Base-by-base conservation (phyloP, 1,284 basidiomycete species). In the Leccinum insolens region DNA sequence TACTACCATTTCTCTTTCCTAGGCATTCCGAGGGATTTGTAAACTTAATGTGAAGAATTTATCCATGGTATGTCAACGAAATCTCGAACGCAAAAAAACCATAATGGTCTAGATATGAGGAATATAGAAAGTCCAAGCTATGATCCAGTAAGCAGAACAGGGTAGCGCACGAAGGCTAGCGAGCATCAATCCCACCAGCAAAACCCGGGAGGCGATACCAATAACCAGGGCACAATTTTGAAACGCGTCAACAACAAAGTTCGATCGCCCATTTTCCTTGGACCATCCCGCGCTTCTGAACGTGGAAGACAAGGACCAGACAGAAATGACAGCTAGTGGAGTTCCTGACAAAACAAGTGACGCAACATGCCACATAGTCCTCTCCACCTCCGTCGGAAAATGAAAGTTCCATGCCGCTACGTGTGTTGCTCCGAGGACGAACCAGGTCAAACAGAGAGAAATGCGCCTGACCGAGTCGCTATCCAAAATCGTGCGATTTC, bases 121-220 rank as follows among this genome's bases (percentile, higher is more conserved):
- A 46, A 62, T 62, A 46, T 46, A 62, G 12, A 7, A 4, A 9
- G 61, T 62, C 61, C 61, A 62, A 37, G 41, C 14, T 17, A 62
- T 4, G 12, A 17, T 28, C 39, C 37, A 17, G 25, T 44, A 20
- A n/a, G 61, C 61, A 46, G 39, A 44, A 62, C 61, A 62, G 11
- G 61, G 61, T 3, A 62, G 22, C 9, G 61, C 39, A 15, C 41
- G 61, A 25, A 62, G 41, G 37, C 61, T 62, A n/a, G 61, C 61
- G 11, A 62, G 25, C 61, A 62, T 62, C 25, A 62, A 22, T 44
- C 61, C 61, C 41, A 46, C 61, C 41, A 62, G 41, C 9, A 62
- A n/a, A 11, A 62, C 25, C 41, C 41, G 41, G 25, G 61, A 44
- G 14, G 41, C 41, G 22, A 62, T 62, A 44, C 61, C 61, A 14